phyloP scores from a whole-genome alignment of 2,329 filamentous ascomycete genomes.

The Ascochyta koolunga region DNA sequence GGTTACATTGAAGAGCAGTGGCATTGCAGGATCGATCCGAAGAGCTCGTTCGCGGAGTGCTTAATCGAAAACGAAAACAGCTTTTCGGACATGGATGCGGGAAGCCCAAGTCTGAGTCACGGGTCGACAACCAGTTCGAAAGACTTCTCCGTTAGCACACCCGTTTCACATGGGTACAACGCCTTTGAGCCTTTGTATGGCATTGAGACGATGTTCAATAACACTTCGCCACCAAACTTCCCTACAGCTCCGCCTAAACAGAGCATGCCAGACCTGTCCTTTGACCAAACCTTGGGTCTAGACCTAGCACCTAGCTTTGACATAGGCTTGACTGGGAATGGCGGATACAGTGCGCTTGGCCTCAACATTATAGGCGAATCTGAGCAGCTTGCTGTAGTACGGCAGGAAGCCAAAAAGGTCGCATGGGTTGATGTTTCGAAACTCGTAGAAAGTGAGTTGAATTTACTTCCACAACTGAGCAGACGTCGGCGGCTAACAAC shows the following conservation, averaged over 20 bases:
- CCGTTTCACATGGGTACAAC: not conserved
- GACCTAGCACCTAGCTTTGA: constrained; percentile 41
- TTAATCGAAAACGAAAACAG: constrained; percentile 30
- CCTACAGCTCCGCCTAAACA: constrained; percentile 13
- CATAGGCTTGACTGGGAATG: constrained; percentile 20
- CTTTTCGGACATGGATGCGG: constrained; percentile 14
- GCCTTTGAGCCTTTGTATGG: constrained; percentile 26
- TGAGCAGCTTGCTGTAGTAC: constrained; percentile 24
- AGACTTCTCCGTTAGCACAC: constrained; percentile 2
- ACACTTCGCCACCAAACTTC: constrained; percentile 1
- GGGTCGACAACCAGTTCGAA: constrained; percentile 3
- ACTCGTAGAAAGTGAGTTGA: constrained; percentile 51
- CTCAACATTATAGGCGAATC: constrained; percentile 23
- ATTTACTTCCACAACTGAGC: not conserved
- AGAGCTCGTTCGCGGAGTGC: constrained; percentile 65
- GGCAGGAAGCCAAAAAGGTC: constrained; percentile 41
- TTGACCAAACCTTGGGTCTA: constrained; percentile 42
- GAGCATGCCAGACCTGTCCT: constrained; percentile 29
- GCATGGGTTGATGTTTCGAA: constrained; percentile 53
- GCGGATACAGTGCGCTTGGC: constrained; percentile 17
- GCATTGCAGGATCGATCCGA: constrained; percentile 67
- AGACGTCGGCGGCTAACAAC: constrained; percentile 27
- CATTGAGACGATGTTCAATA: constrained; percentile 29
- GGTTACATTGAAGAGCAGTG: constrained; percentile 67
- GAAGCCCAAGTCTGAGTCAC: constrained; percentile 1